Evolutionary conservation across 2,329 filamentous ascomycete genomes (phyloP), one percentile per base, ranked within the genome.

Genomic region (Chaetomium sp.): DNA sequence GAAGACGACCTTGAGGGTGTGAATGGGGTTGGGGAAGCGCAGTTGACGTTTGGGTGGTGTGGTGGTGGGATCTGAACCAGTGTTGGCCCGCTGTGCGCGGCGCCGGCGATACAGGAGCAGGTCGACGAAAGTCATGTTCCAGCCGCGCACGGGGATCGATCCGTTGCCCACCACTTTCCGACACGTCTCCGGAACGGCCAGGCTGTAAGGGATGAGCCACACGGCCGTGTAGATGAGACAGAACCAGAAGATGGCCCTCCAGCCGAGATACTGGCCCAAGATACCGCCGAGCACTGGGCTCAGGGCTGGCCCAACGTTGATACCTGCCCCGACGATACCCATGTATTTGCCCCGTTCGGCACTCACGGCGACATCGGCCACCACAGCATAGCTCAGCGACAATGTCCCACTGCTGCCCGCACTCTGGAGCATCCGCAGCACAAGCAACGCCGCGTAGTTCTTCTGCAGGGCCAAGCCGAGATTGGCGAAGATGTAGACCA

Each of bases 281-380:
- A 88, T 60, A 1, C 85, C 86, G 11, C 86, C 85, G 3, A 88
- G 71, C 1, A 86, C 76, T 0, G 86, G 84, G 0, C 81, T 77
- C 4, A 82, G 54, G 0, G 79, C 71, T 2, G 79, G 77, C 0
- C 77, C 79, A 35, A 87, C 65, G 3, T 84, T 81, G 53, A 79
- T 73, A 12, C 79, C 83, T 4, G 76, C 76, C 36, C 77, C 79
- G n/a, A 84, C 80, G 57, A 84, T 79, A 50, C 82, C 87, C 73
- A 91, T 85, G 65, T 88, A 91, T 54, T 78, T 80, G 2, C 88
- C 89, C 62, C 89, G 75, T 67, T 92, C 86, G 0, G 80, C 77
- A 46, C 79, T 83, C 0, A 85, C 82, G 0, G 84, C 78, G 5
- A 91, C 77, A 63, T 94, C 89, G 0, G 86, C 84, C 11, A 91